A percentile compares a stretch with the other conserved stretches of the same genome.
Conservation (phyloP, 139 green algal genomes). For the Micromonas pusilla region DNA sequence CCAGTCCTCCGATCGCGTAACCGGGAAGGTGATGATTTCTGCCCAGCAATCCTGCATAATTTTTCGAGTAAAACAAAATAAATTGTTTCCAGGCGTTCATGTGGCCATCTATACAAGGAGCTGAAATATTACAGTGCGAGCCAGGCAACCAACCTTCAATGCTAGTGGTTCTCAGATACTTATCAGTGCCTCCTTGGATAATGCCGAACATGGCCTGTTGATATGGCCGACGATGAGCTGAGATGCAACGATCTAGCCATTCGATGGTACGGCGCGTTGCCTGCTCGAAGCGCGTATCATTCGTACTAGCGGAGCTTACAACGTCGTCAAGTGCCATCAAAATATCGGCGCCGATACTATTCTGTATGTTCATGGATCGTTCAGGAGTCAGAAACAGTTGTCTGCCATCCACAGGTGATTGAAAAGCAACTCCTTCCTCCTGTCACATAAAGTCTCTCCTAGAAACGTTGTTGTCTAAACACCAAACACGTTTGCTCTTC, state of each 20-base stretch:
- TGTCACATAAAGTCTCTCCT: slow-evolving; percentile 59
- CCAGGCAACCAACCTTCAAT: slow-evolving; percentile 8
- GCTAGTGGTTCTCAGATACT: slow-evolving; percentile 52
- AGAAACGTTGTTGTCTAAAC: slow-evolving; percentile 33
- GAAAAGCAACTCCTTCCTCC: slow-evolving; percentile 76
- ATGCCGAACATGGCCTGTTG: slow-evolving; percentile 87
- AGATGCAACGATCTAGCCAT: slow-evolving; percentile 95
- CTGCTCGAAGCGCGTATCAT: slow-evolving; percentile 73
- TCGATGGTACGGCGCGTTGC: slow-evolving; percentile 81
- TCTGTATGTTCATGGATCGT: slow-evolving; percentile 78
- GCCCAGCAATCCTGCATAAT: background rate
- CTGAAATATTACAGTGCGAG: too few species aligned
- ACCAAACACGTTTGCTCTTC: background rate
- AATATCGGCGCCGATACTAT: slow-evolving; percentile 74
- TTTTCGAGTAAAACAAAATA: background rate
- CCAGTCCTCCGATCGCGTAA: slow-evolving; percentile 91
- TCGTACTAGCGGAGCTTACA: slow-evolving; percentile 54
- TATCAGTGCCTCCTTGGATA: slow-evolving; percentile 62
- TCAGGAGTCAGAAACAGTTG: slow-evolving; percentile 91
- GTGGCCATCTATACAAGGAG: too few species aligned
- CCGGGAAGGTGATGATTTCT: slow-evolving; percentile 43
- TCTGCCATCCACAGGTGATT: slow-evolving; percentile 62
- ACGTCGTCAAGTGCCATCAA: slow-evolving; percentile 97
- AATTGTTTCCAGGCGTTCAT: background rate
- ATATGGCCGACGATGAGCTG: slow-evolving; percentile 62